phyloP scores from a whole-genome alignment of 768 basidiomycete species.

The Xerocomellus intermedius region DNA sequence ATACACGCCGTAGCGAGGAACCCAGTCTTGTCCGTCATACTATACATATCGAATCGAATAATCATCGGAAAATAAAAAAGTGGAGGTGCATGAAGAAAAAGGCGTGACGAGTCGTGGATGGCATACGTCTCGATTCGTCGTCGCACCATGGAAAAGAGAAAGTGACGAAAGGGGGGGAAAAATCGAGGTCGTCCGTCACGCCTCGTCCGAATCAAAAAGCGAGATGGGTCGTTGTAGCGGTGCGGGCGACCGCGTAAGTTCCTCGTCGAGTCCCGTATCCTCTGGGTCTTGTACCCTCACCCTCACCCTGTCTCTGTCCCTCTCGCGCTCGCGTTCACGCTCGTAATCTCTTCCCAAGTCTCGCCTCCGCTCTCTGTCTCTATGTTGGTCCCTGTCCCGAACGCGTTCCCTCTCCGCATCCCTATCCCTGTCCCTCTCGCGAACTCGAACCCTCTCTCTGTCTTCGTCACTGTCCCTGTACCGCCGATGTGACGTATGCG shows the following conservation, averaged over 20 bases:
- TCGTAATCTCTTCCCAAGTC: conserved; percentile 2
- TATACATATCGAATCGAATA: background rate
- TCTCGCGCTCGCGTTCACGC: background rate
- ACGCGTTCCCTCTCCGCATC: background rate
- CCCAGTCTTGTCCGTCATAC: conserved; percentile 4
- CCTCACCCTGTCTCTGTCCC: background rate
- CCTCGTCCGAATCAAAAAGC: conserved; percentile 30
- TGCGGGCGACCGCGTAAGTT: conserved; percentile 25
- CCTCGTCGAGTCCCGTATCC: conserved; percentile 7
- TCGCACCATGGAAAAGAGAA: background rate
- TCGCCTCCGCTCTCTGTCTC: background rate
- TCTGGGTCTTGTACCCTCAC: conserved; percentile 4
- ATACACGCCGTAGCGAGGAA: background rate
- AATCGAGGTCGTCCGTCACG: background rate
- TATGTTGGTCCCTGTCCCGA: background rate
- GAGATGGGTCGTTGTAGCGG: conserved; percentile 31
- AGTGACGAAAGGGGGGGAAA: background rate
- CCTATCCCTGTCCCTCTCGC: conserved; percentile 1
- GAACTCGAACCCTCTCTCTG: too few relatives aligned
- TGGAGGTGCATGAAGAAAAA: background rate
- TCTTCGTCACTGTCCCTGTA: conserved; percentile 1
- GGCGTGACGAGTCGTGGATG: background rate
- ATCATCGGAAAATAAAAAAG: background rate
- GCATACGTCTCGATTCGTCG: background rate
- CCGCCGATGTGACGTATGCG: conserved; percentile 23